Percentiles rank a stretch among this genome's conserved stretches.
These are phyloP conservation scores for Lactarius psammicola DNA, from an alignment of 768 basidiomycete species.

Conservation along the genomic window DNA sequence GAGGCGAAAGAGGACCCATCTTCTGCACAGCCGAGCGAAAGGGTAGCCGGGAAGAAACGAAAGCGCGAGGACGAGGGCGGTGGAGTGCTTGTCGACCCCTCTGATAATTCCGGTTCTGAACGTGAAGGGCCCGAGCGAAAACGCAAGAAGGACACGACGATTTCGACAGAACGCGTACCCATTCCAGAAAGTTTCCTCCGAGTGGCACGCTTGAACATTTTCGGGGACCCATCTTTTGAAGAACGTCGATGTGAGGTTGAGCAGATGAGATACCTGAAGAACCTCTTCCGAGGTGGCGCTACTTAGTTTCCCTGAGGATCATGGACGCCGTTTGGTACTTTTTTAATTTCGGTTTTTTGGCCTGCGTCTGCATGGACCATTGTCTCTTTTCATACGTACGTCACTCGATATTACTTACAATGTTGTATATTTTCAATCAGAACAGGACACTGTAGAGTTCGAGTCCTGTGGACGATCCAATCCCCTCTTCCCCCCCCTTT, in stretches of 20 bases:
- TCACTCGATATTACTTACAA: neutral
- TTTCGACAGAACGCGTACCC: neutral
- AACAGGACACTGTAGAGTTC: too few relatives aligned
- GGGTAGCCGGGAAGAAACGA: slow-evolving; percentile 20
- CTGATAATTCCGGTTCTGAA: neutral
- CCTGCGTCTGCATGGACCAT: slow-evolving; percentile 12
- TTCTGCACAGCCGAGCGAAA: slow-evolving; percentile 3
- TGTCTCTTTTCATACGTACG: neutral
- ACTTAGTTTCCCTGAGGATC: neutral
- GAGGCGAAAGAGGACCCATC: neutral
- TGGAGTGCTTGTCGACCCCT: neutral
- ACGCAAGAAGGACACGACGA: slow-evolving; percentile 11
- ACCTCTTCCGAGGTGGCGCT: neutral
- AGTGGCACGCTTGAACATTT: neutral
- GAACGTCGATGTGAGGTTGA: neutral
- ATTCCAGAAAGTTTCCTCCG: neutral
- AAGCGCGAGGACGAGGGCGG: slow-evolving; percentile 8
- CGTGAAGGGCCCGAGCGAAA: slow-evolving; percentile 5
- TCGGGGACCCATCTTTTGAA: neutral
- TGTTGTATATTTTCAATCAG: too few relatives aligned
- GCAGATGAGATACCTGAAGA: slow-evolving; percentile 7
- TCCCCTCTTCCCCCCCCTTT: too few relatives aligned
- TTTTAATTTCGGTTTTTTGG: neutral
- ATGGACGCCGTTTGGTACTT: neutral
- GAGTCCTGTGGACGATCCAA: too few relatives aligned